These are phyloP conservation scores for Xerocomus nothofagi DNA, from an alignment of 1,284 basidiomycete species.

Conservation along the genomic window DNA sequence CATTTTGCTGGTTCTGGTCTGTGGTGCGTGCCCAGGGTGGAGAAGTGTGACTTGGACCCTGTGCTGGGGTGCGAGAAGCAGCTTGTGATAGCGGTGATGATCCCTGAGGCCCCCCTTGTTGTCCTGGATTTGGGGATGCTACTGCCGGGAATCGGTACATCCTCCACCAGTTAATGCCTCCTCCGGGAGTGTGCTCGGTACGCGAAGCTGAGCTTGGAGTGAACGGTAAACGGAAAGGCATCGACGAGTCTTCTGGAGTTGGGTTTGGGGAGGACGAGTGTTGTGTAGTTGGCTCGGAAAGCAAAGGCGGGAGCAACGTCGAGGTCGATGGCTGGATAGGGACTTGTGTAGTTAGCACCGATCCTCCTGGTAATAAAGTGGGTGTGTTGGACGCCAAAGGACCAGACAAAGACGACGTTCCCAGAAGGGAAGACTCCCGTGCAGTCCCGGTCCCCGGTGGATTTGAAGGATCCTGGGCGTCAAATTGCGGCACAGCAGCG, in stretches of 20 bases:
- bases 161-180: constrained; percentile 78
- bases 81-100: constrained; percentile 20
- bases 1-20: constrained; percentile 27
- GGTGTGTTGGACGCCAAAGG: constrained; percentile 8
- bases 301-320: constrained; percentile 1
- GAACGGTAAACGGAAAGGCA: constrained; percentile 34
- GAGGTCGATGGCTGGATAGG: constrained; percentile 4
- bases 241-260: constrained; percentile 20
- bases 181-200: constrained; percentile 37
- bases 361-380: constrained; percentile 8
- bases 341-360: constrained; percentile 1
- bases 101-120: constrained; percentile 19
- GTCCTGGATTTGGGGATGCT: constrained; percentile 33
- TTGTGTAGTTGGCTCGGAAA: constrained; percentile 1
- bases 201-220: constrained; percentile 31
- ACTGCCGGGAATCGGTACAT: constrained; percentile 75
- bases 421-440: constrained; percentile 18
- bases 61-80: constrained; percentile 14
- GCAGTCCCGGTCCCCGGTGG: constrained; percentile 6
- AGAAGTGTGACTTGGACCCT: constrained; percentile 23
- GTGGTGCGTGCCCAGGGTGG: constrained; percentile 19
- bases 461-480: constrained; percentile 28
- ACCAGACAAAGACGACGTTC: constrained; percentile 14
- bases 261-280: constrained; percentile 7
- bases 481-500: constrained; percentile 26